A percentile compares a stretch with the other conserved stretches of the same genome.
phyloP scores from a whole-genome alignment of 331 rosid species.

The Quercus lobata region DNA sequence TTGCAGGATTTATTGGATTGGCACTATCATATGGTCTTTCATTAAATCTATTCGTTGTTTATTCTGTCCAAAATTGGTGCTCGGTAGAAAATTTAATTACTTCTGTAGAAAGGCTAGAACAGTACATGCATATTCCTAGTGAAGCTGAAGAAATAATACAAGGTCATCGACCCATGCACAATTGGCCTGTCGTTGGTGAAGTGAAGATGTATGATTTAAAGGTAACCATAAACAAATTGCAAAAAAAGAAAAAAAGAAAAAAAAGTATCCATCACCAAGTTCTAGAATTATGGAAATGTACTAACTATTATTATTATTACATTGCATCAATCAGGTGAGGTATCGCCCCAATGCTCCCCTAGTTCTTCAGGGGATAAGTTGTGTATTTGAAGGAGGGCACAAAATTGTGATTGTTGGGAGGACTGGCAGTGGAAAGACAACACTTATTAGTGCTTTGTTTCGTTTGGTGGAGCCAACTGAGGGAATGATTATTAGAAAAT shows the following conservation, averaged over 20 bases:
- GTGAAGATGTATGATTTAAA: slow-evolving; percentile 2
- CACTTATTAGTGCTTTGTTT: slow-evolving; percentile 19
- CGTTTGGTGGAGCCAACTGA: slow-evolving; percentile 24
- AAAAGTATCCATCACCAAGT: not conserved
- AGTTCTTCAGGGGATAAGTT: slow-evolving; percentile 23
- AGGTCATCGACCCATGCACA: slow-evolving; percentile 9
- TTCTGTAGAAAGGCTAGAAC: slow-evolving; percentile 31
- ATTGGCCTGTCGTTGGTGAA: slow-evolving; percentile 21
- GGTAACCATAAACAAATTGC: slow-evolving; percentile 1
- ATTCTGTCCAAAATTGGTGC: slow-evolving; percentile 20
- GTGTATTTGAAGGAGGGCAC: slow-evolving; percentile 25
- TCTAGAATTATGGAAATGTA: not conserved
- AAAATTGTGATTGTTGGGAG: slow-evolving; percentile 29
- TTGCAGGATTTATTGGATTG: slow-evolving; percentile 30
- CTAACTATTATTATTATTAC: no score
- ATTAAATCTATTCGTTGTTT: slow-evolving; percentile 7
- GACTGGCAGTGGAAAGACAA: slow-evolving; percentile 35
- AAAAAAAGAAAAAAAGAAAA: no score
- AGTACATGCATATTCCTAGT: slow-evolving; percentile 30
- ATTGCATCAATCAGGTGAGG: slow-evolving; percentile 6
- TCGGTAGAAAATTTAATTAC: slow-evolving; percentile 7
- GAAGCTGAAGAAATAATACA: slow-evolving; percentile 15
- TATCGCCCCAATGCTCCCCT: slow-evolving; percentile 21
- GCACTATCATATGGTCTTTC: slow-evolving; percentile 27
- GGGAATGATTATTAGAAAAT: slow-evolving; percentile 14